These are phyloP conservation scores for Mycena galericulata DNA, from an alignment of 768 basidiomycete species.

Conservation along the genomic window DNA sequence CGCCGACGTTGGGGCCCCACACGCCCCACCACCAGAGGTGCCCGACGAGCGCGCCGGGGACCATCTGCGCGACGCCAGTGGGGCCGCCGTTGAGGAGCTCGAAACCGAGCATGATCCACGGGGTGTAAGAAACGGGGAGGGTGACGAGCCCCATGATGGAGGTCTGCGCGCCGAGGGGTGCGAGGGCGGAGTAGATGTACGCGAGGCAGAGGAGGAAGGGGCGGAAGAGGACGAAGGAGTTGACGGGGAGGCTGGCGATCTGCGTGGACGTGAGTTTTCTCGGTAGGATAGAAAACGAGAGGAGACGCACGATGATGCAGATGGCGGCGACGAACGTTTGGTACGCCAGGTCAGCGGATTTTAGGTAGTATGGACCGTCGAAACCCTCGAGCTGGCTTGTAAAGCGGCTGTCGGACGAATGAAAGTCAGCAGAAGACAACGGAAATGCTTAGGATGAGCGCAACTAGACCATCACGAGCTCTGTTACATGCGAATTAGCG, in stretches of 20 bases:
- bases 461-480: conserved; percentile 79
- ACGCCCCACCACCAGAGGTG: conserved; percentile 87
- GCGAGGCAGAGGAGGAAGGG: conserved; percentile 75
- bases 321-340: conserved; percentile 69
- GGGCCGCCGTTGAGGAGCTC: conserved; percentile 78
- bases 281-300: conserved; percentile 12
- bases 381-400: conserved; percentile 70
- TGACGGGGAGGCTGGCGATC: conserved; percentile 72
- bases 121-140: conserved; percentile 78
- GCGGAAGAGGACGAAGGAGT: conserved; percentile 66
- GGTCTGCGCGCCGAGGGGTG: conserved; percentile 74
- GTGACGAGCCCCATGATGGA: conserved; percentile 85
- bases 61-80: conserved; percentile 60
- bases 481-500: conserved; percentile 8
- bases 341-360: conserved; percentile 84
- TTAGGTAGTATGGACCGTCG: conserved; percentile 60
- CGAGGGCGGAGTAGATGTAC: conserved; percentile 76
- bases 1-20: conserved; percentile 62
- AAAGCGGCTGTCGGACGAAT: conserved; percentile 65
- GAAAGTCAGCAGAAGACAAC: conserved; percentile 3
- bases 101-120: conserved; percentile 78
- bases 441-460: conserved; percentile 24
- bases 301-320: conserved; percentile 68
- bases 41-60: conserved; percentile 82
- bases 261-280: neutral